Base-by-base conservation (phyloP, 1,139 yeast genomes). In the Blastobotrys ciferrii region DNA sequence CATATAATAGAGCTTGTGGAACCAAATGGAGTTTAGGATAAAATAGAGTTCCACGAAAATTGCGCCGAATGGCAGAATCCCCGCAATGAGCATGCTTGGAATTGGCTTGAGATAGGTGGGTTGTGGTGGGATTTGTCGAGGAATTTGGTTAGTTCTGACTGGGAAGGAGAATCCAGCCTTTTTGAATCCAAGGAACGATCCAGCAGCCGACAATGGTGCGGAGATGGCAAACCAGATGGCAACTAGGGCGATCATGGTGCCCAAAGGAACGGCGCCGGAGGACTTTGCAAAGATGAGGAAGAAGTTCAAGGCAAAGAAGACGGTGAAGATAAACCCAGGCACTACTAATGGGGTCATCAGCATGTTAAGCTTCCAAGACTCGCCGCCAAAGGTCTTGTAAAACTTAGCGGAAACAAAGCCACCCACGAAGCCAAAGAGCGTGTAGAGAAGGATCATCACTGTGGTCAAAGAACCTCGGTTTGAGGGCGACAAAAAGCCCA, bases 1-100 rank as follows among this genome's bases (percentile, higher is more conserved):
- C 98, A 92, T 92, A 74, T 91, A 92, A 73, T 82, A 92, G 56
- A 92, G 83, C 67, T 88, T 80, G 75, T 87, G 91, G 70, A 87
- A 89, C 98, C 98, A 92, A 58, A 92, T 73, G 28, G 97, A 89
- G 49, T 89, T 80, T 72, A 86, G 82, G 54, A 78, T 75, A 71
- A 91, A 92, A 69, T 88, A 91, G 78, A 94, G 81, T 69, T 92
- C 98, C 48, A 92, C 95, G 11, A 96, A 89, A 61, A 91, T 86
- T 15, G 96, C 85, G 6, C 96, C 95, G 63, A 92, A 92, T 60
- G 98, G 98, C 76, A 92, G 82, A 52, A 92, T 79, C 51, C 98
- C 98, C 0, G 95, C 85, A 52, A 88, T 76, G 43, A 87, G 65
- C 62, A 89, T 73, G 42, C 85, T 77, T 31, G 91, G 84, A 14